Percentiles rank a stretch among this genome's conserved stretches.
Conservation (phyloP, 169 alveolate species). For the Cryptosporidium bovis region DNA sequence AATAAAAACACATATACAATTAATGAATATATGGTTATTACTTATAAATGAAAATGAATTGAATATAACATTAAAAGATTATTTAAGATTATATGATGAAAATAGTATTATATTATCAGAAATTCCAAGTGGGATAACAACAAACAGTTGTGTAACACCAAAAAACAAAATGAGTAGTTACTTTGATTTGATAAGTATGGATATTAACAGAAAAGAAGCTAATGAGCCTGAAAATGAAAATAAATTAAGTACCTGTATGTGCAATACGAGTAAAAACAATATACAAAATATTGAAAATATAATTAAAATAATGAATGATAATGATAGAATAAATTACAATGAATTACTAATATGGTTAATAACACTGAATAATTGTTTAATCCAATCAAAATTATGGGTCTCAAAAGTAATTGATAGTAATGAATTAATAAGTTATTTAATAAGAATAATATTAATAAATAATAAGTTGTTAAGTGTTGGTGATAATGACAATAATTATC, state of each 20-base stretch:
- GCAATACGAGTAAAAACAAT: neutral
- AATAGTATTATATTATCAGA: constrained; percentile 12
- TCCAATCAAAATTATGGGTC: constrained; percentile 36
- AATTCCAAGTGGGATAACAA: constrained; percentile 26
- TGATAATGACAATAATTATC: constrained; percentile 6
- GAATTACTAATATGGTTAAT: constrained; percentile 39
- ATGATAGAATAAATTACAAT: constrained; percentile 19
- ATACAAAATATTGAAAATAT: neutral
- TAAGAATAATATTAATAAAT: constrained; percentile 11
- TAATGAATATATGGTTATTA: constrained; percentile 44
- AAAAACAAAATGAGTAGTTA: neutral
- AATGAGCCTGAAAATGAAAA: neutral
- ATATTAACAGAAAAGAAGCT: neutral
- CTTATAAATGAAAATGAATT: constrained; percentile 47
- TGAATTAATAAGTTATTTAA: neutral
- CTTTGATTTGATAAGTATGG: neutral
- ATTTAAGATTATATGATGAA: constrained; percentile 5
- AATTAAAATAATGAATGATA: neutral
- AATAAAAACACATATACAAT: constrained; percentile 12
- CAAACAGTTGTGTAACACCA: constrained; percentile 37
- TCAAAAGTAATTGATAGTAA: constrained; percentile 14
- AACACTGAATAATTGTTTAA: constrained; percentile 56
- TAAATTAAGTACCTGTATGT: neutral
- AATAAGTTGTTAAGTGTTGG: neutral
- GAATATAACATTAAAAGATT: constrained; percentile 46